Evolutionary conservation across 1,284 basidiomycete genomes (phyloP).

Genomic region (Wallemia hederae): DNA sequence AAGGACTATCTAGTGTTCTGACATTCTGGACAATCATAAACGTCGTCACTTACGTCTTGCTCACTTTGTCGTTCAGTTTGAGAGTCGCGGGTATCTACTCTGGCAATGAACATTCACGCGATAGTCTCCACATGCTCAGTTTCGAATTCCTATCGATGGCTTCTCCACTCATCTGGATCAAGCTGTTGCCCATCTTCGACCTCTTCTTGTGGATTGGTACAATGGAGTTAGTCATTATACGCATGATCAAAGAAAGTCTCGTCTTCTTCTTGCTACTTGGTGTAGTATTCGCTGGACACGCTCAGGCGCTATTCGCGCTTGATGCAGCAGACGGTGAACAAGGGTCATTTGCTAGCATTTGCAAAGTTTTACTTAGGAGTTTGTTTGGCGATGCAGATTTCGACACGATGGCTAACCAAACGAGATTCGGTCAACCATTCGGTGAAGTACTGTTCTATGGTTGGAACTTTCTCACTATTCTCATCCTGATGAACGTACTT

Average conservation of each 20-base stretch:
- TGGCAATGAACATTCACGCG: background rate
- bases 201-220: slow-evolving; percentile 22
- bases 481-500: slow-evolving; percentile 73
- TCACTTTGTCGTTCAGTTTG: background rate
- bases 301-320: slow-evolving; percentile 57
- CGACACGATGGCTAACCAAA: slow-evolving; percentile 17
- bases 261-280: slow-evolving; percentile 48
- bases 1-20: background rate
- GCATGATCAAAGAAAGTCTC: slow-evolving; percentile 72
- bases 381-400: slow-evolving; percentile 56
- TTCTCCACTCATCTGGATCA: background rate
- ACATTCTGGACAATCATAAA: background rate
- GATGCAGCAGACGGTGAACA: slow-evolving; percentile 62
- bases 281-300: slow-evolving; percentile 27
- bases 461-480: slow-evolving; percentile 60
- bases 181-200: slow-evolving; percentile 3
- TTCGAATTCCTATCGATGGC: background rate
- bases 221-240: slow-evolving; percentile 55
- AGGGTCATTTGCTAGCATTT: slow-evolving; percentile 28
- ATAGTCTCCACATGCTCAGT: background rate
- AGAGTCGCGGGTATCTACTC: background rate
- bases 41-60: background rate
- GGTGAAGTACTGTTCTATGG: slow-evolving; percentile 52
- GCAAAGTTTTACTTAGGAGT: slow-evolving; percentile 50
- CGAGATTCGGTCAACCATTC: slow-evolving; percentile 14